Percentiles rank a stretch among this genome's conserved stretches.
Evolutionary conservation across 2,329 filamentous ascomycete species (phyloP).

Genomic region (Coccinonectria pachysandricola): DNA sequence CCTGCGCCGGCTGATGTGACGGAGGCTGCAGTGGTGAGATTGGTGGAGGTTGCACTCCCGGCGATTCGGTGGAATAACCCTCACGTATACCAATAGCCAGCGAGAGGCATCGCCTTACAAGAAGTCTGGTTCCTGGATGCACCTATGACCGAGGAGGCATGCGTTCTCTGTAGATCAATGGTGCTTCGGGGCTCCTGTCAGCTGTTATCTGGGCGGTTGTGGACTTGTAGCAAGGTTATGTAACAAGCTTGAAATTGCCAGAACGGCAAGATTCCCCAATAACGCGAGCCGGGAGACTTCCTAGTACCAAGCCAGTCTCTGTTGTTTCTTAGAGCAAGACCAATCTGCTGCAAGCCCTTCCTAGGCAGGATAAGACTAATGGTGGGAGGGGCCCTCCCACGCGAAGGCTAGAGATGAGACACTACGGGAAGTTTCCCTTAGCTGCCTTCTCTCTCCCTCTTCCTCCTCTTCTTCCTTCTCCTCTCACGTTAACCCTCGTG

Average conservation of each 20-base stretch:
- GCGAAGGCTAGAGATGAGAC: constrained; percentile 15
- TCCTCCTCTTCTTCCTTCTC: background rate
- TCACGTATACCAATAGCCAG: constrained; percentile 13
- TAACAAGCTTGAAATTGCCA: too few species aligned
- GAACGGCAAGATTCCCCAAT: constrained; percentile 8
- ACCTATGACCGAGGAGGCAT: constrained; percentile 8
- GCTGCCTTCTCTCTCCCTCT: constrained; percentile 13
- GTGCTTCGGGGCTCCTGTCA: too few species aligned
- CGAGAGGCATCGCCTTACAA: constrained; percentile 17
- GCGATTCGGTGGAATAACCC: constrained; percentile 12
- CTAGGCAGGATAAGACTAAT: constrained; percentile 5
- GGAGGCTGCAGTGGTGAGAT: constrained; percentile 7
- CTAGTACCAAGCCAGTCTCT: constrained; percentile 9
- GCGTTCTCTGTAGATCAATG: too few species aligned
- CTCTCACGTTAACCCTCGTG: too few species aligned
- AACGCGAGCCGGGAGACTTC: constrained; percentile 8
- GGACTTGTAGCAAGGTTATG: too few species aligned
- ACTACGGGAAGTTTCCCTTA: constrained; percentile 12
- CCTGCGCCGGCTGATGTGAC: constrained; percentile 5
- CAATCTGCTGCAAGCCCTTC: constrained; percentile 8
- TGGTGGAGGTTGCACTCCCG: constrained; percentile 3
- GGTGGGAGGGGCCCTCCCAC: constrained; percentile 8
- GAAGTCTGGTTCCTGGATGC: constrained; percentile 10
- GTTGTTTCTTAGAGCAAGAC: constrained; percentile 9
- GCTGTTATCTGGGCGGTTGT: too few species aligned